phyloP scores from a whole-genome alignment of 768 basidiomycete species.

The Kwoniella europaea region DNA sequence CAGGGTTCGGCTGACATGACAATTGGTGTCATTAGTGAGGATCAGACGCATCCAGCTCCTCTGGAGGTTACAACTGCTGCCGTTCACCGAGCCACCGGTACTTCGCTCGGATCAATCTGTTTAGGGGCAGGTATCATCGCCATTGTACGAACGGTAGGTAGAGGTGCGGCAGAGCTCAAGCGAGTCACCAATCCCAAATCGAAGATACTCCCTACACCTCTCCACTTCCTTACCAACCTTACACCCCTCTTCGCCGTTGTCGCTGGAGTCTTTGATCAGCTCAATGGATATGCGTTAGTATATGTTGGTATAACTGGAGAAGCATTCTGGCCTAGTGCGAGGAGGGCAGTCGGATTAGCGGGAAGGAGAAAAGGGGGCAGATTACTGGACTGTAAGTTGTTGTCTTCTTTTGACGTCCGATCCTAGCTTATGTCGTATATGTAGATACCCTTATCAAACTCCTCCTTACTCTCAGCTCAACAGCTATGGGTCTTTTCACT shows the following conservation, averaged over 20 bases:
- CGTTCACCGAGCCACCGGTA: constrained; percentile 75
- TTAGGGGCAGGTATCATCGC: constrained; percentile 79
- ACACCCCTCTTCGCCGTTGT: constrained; percentile 57
- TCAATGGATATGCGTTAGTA: constrained; percentile 71
- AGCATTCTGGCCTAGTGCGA: constrained; percentile 67
- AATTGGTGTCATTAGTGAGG: constrained; percentile 33
- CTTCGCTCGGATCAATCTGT: constrained; percentile 79
- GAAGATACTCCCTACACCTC: constrained; percentile 50
- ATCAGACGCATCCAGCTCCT: constrained; percentile 33
- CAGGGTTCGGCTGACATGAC: background rate
- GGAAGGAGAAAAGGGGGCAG: constrained; percentile 50
- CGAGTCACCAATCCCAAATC: constrained; percentile 48
- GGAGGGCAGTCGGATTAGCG: constrained; percentile 65
- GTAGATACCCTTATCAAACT: constrained; percentile 73
- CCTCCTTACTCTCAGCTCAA: constrained; percentile 66
- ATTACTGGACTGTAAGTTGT: constrained; percentile 58
- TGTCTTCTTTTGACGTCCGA: too few species aligned
- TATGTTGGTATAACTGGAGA: constrained; percentile 79
- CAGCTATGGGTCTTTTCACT: constrained; percentile 80
- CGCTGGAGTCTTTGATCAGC: constrained; percentile 61
- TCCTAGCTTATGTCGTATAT: too few species aligned
- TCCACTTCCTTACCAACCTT: constrained; percentile 49
- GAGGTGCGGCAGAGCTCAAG: constrained; percentile 48
- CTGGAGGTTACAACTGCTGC: constrained; percentile 74
- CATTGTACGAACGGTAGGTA: constrained; percentile 65